phyloP scores from a whole-genome alignment of 495 filamentous ascomycete species.

The Xylaria castorea region DNA sequence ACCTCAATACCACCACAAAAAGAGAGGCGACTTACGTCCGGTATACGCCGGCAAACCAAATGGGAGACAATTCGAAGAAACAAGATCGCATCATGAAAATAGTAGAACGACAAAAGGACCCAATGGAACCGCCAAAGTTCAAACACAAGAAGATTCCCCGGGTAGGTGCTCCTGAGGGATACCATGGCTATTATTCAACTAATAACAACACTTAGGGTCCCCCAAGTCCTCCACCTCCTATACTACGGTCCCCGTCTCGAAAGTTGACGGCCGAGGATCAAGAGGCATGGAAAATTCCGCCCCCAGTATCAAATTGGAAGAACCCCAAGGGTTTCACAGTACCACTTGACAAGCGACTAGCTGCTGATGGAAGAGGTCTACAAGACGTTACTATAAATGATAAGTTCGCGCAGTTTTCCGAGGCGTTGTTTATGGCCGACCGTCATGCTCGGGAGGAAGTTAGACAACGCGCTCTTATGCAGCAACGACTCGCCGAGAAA shows the following conservation, averaged over 20 bases:
- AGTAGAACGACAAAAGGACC: constrained; percentile 90
- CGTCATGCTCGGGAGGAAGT: constrained; percentile 96
- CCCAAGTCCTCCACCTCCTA: constrained; percentile 87
- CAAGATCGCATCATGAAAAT: constrained; percentile 99
- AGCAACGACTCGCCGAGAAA: constrained; percentile 95
- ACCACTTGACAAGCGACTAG: constrained; percentile 92
- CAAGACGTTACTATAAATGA: constrained; percentile 98
- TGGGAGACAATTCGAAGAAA: constrained; percentile 87
- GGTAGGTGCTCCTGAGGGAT: constrained; percentile 18
- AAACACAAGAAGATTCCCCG: constrained; percentile 98
- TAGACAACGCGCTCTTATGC: constrained; percentile 89
- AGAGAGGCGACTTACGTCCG: constrained; percentile 92
- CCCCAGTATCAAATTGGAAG: constrained; percentile 98
- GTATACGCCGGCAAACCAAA: constrained; percentile 95
- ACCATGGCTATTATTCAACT: neutral
- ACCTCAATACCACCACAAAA: constrained; percentile 75
- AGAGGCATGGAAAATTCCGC: constrained; percentile 95
- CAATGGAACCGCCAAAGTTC: constrained; percentile 98
- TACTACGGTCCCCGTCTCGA: constrained; percentile 94
- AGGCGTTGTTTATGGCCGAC: constrained; percentile 93
- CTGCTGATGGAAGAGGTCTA: constrained; percentile 91
- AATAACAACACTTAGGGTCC: constrained; percentile 60
- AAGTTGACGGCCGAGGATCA: constrained; percentile 98
- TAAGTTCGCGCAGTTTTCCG: constrained; percentile 96
- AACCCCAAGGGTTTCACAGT: constrained; percentile 99